phyloP scores from a whole-genome alignment of 305 asterid species.

The Fraxinus xanthoxyloides region DNA sequence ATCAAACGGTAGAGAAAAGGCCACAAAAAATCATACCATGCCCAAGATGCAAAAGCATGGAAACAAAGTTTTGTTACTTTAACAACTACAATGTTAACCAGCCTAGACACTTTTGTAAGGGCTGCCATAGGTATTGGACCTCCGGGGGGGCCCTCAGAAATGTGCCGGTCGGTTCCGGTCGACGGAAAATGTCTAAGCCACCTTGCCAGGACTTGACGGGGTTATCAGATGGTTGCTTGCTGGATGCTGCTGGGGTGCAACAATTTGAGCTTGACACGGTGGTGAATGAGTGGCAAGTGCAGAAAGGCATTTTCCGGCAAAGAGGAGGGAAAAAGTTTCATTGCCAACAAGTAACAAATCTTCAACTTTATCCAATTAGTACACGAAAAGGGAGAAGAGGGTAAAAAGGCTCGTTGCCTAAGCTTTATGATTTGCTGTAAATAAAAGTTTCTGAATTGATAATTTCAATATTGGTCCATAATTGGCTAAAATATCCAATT shows the following conservation, averaged over 20 bases:
- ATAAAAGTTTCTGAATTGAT: not conserved
- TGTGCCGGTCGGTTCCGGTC: conserved; percentile 89
- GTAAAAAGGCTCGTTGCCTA: not conserved
- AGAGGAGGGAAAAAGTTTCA: not conserved
- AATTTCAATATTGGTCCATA: not conserved
- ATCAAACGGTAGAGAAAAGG: conserved; percentile 42
- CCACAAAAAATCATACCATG: conserved; percentile 77
- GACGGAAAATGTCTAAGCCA: conserved; percentile 64
- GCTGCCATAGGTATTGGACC: conserved; percentile 92
- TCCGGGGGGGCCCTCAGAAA: conserved; percentile 91
- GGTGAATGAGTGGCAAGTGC: conserved; percentile 54
- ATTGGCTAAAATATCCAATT: not conserved
- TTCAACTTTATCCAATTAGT: not conserved
- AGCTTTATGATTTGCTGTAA: not conserved
- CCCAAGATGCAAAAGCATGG: conserved; percentile 88
- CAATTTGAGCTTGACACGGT: conserved; percentile 48
- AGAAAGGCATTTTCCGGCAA: conserved; percentile 48
- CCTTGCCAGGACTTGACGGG: conserved; percentile 30
- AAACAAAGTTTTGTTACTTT: conserved; percentile 84
- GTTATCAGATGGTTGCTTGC: conserved; percentile 39
- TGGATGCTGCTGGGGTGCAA: conserved; percentile 40
- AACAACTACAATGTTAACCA: conserved; percentile 92
- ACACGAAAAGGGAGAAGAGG: not conserved
- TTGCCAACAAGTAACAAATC: not conserved
- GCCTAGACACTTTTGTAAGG: conserved; percentile 84